A percentile compares a stretch with the other conserved stretches of the same genome.
Evolutionary conservation across 1,284 basidiomycete species (phyloP).

Genomic region (Apiotrichum laibachii): DNA sequence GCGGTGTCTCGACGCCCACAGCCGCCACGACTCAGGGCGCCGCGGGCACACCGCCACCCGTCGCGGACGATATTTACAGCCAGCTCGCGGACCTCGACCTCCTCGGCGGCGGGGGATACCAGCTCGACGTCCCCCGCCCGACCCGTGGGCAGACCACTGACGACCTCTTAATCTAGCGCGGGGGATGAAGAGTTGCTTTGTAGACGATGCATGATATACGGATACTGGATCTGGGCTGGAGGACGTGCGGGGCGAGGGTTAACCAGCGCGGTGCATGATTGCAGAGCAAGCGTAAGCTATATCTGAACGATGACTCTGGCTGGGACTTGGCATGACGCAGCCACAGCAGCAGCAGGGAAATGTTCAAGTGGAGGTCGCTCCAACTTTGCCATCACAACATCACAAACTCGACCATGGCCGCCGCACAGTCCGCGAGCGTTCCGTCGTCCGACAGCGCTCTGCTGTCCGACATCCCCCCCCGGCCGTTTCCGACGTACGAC

Average conservation of each 20-base stretch:
- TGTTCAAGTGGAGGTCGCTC: background rate
- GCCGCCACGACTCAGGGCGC: constrained; percentile 6
- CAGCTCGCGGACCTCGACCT: constrained; percentile 49
- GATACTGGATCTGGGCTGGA: background rate
- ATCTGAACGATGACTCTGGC: background rate
- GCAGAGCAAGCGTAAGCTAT: background rate
- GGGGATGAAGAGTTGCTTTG: background rate
- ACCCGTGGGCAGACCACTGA: constrained; percentile 30
- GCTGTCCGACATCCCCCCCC: background rate
- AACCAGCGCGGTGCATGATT: background rate
- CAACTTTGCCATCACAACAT: background rate
- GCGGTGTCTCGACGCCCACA: constrained; percentile 1
- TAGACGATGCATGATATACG: constrained; percentile 4
- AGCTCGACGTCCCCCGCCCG: constrained; percentile 46
- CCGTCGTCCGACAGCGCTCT: background rate
- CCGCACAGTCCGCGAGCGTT: background rate
- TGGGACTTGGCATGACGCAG: too few relatives aligned
- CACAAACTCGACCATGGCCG: background rate
- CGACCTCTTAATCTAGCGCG: constrained; percentile 37
- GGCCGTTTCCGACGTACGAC: constrained; percentile 21
- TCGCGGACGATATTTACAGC: constrained; percentile 45
- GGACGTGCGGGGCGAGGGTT: too few relatives aligned
- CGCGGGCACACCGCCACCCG: background rate
- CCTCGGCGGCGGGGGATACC: constrained; percentile 36
- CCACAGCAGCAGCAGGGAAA: background rate